Evolutionary conservation across 768 basidiomycete genomes (phyloP).

Genomic region (Termitomyces sp.): DNA sequence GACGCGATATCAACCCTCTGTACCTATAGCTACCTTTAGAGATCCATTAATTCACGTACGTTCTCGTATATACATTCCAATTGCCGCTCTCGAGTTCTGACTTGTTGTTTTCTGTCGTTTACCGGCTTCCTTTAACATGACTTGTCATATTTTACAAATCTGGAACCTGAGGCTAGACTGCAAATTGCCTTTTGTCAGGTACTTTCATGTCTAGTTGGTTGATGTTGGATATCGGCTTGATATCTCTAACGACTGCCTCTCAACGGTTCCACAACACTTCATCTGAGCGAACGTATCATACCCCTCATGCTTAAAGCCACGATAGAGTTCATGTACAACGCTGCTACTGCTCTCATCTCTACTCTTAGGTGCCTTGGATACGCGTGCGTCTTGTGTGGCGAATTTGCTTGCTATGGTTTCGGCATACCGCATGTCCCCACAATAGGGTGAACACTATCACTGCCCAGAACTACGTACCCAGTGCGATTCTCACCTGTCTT

Average conservation of each 20-base stretch:
- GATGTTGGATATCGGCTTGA: neutral
- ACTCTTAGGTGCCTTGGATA: slow-evolving; percentile 3
- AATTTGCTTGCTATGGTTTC: slow-evolving; percentile 5
- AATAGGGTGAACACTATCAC: neutral
- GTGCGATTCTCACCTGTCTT: neutral
- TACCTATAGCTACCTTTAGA: neutral
- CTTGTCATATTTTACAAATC: neutral
- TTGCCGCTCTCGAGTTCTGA: neutral
- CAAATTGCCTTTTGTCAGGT: neutral
- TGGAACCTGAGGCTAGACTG: no score
- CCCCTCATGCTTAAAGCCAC: neutral
- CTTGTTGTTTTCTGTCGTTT: neutral
- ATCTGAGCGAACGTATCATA: neutral
- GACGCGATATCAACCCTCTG: neutral
- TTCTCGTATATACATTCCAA: neutral
- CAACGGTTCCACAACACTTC: no score
- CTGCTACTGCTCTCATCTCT: neutral
- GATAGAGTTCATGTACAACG: neutral
- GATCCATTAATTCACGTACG: slow-evolving; percentile 1
- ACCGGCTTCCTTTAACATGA: neutral
- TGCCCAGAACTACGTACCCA: neutral
- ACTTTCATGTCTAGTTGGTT: neutral
- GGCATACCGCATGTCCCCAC: neutral
- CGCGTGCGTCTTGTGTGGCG: slow-evolving; percentile 7
- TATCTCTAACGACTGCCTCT: neutral